phyloP scores from a whole-genome alignment of 495 filamentous ascomycete genomes.

The Penicillium cinerascens region DNA sequence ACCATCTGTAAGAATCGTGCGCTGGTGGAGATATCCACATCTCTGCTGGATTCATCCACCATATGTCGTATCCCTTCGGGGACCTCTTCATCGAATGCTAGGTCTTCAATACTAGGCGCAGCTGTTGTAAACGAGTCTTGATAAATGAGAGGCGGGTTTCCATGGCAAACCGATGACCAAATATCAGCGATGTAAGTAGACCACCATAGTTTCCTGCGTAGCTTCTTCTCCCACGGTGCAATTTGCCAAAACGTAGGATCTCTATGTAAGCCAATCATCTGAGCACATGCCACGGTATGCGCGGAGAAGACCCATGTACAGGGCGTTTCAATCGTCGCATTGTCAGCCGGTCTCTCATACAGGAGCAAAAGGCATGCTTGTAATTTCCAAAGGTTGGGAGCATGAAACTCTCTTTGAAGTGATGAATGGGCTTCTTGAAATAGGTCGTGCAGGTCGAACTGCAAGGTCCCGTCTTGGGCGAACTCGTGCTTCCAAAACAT shows the following conservation, averaged over 20 bases:
- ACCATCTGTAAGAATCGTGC: conserved; percentile 1
- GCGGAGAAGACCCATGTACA: conserved; percentile 20
- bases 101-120: background rate
- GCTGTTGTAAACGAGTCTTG: conserved; percentile 4
- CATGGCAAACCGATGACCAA: conserved; percentile 22
- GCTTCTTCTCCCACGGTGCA: conserved; percentile 15
- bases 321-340: conserved; percentile 21
- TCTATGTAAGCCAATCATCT: conserved; percentile 18
- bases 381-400: conserved; percentile 17
- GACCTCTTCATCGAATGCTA: background rate
- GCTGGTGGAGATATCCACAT: conserved; percentile 3
- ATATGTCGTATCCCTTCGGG: background rate
- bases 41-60: background rate
- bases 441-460: conserved; percentile 12
- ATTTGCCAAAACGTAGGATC: conserved; percentile 17
- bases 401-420: conserved; percentile 20
- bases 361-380: conserved; percentile 21
- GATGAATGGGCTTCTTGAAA: conserved; percentile 21
- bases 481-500: conserved; percentile 17
- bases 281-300: conserved; percentile 20
- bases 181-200: conserved; percentile 13
- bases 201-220: conserved; percentile 22
- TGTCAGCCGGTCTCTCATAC: conserved; percentile 18
- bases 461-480: background rate
- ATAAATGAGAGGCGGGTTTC: conserved; percentile 17